Evolutionary conservation across 2,329 filamentous ascomycete species (phyloP), one percentile per base, ranked within the genome.

Genomic region (Colletotrichum destructivum): DNA sequence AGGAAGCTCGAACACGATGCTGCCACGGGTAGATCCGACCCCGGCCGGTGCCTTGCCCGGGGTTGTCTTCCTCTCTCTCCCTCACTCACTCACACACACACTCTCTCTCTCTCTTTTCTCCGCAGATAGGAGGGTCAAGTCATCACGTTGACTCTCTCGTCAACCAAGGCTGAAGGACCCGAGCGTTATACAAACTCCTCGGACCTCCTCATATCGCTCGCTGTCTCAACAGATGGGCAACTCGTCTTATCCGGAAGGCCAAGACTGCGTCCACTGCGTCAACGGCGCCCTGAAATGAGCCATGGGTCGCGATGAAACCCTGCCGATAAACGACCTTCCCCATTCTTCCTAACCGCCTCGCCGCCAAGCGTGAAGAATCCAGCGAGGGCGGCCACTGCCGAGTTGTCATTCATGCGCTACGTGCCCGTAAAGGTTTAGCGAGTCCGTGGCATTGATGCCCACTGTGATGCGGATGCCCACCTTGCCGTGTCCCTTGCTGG

Each of bases 1-100:
- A 49, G 67, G 67, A 60, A 69, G 67, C 67, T 69, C 67, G 54
- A 69, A 47, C 47, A 66, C 47, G 47, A 40, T 46, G 55, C 47
- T 66, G 62, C 23, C 31, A 42, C 55, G 67, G 67, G 26, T 69
- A 69, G 67, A 61, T 65, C 62, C 67, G 67, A 69, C 67, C 67
- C 67, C 46, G 62, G 67, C 62, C 52, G 67, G 47, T n/a, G 59
- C 47, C 54, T 42, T 13, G 54, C 2, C 54, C 3, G n/a, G 3
- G n/a, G 9, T 21, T 6, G 11, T 12, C 13, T 4, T 56, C 11
- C 16, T 38, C 23, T 55, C 35, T 38, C 38, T 56, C 38, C 2
- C 23, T 23, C 23, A 23, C 3, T n/a, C 46, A n/a, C 18, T 26
- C 18, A 9, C 7, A 47, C 18, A 47, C n/a, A 4, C 16, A 47